Evolutionary conservation across 495 filamentous ascomycete genomes (phyloP), one percentile per base, ranked within the genome.

Genomic region (Penicillium paradoxum): DNA sequence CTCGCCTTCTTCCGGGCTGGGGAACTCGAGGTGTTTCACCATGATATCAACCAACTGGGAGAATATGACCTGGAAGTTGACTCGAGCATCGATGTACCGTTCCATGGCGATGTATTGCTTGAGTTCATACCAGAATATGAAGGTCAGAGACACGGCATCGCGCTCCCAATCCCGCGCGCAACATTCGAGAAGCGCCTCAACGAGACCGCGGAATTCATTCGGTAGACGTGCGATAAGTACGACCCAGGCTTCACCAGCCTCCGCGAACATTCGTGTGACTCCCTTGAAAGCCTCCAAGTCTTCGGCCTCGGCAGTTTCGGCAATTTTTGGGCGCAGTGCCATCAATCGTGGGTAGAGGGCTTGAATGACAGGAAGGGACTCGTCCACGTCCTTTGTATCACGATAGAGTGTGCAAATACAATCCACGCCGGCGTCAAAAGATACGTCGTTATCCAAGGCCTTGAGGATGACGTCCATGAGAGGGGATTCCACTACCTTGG

Each of bases 101-200:
- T 96, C 91, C 30, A 97, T 70, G 6, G 89, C 88, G 29, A 97
- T 76, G 63, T 95, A 96, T 72, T 96, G 90, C 74, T 99, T 99
- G 48, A 99, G 74, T 67, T 99, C 93, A 68, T 95, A 97, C 93
- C 93, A 99, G 73, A 97, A 97, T 45, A 83, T 82, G 69, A 97
- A 97, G 0, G 93, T 99, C 53, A 91, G 81, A 24, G 88, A 85
- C 46, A 97, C 86, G 8, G 89, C 90, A 45, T 97, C 93, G 49
- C 87, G 78, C 45, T 97, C 91, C 65, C 83, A 83, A 66, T 99
- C 93, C 56, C 84, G 77, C 19, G 86, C 86, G 54, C 86, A 89
- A 66, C 91, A 96, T 70, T 99, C 92, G 24, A 97, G 79, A 29
- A 97, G 82, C 7, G 86, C 83, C 62, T 96, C 90, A 8, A 97